Conservation (phyloP, 352 stramenopile species). For the Phytophthora capsici region DNA sequence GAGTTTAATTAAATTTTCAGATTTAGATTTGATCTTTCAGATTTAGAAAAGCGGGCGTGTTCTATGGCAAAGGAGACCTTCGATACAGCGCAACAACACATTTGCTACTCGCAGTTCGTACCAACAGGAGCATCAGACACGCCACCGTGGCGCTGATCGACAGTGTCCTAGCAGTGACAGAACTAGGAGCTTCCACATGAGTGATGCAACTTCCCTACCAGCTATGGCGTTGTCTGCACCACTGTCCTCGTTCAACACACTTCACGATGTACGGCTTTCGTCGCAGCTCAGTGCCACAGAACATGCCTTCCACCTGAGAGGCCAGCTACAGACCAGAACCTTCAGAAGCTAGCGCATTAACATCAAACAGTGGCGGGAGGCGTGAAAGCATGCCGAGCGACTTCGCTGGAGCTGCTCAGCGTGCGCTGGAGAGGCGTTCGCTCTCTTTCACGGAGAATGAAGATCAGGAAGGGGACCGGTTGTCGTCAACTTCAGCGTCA, state of each 20-base stretch:
- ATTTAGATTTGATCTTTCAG: too few species aligned
- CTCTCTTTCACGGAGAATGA: constrained; percentile 40
- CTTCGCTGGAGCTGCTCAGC: constrained; percentile 17
- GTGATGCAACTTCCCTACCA: constrained; percentile 28
- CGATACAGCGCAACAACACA: constrained; percentile 34
- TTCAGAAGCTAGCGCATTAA: constrained; percentile 10
- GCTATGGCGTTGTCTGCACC: constrained; percentile 29
- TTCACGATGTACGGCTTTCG: constrained; percentile 30
- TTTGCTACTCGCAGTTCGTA: constrained; percentile 38
- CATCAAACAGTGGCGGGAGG: constrained; percentile 5
- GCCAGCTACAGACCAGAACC: constrained; percentile 10
- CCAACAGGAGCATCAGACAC: constrained; percentile 24
- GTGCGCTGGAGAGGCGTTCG: constrained; percentile 25
- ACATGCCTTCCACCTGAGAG: constrained; percentile 35
- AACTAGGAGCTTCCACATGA: constrained; percentile 17
- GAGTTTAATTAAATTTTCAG: too few species aligned
- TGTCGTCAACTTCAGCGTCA: constrained; percentile 36
- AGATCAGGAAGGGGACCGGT: constrained; percentile 27
- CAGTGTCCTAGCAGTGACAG: constrained; percentile 21
- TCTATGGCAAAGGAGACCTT: constrained; percentile 17
- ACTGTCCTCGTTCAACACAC: constrained; percentile 10
- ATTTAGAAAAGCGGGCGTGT: too few species aligned
- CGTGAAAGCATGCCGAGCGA: constrained; percentile 35
- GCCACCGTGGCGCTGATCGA: constrained; percentile 12
- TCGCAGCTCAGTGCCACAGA: constrained; percentile 30